Evolutionary conservation across 2,329 filamentous ascomycete species (phyloP).

Genomic region (Sarocladium kiliense): DNA sequence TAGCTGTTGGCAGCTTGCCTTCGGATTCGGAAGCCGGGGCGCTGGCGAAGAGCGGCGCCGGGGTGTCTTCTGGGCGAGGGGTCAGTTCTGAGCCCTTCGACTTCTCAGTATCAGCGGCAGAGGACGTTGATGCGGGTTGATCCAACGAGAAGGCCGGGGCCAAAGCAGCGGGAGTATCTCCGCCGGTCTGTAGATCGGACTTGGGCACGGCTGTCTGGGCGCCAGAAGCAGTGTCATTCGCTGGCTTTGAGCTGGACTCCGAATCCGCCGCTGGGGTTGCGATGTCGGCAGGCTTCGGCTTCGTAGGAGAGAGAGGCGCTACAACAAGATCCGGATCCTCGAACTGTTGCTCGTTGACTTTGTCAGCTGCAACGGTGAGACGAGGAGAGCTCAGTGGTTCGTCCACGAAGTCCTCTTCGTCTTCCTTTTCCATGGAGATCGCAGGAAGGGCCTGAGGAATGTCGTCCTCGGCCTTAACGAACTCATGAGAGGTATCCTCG

Average conservation of each 20-base stretch:
- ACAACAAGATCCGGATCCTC: constrained; percentile 54
- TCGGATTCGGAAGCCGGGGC: constrained; percentile 23
- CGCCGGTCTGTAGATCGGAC: background rate
- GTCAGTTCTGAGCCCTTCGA: constrained; percentile 28
- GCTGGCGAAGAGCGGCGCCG: constrained; percentile 52
- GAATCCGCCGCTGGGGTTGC: background rate
- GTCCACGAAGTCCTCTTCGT: constrained; percentile 67
- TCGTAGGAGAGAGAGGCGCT: constrained; percentile 51
- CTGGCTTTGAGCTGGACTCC: background rate
- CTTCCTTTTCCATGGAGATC: constrained; percentile 44
- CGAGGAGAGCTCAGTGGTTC: constrained; percentile 67
- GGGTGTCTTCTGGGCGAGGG: constrained; percentile 61
- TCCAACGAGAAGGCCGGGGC: constrained; percentile 4
- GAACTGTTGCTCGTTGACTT: constrained; percentile 44
- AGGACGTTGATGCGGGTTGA: background rate
- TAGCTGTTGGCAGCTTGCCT: constrained; percentile 16
- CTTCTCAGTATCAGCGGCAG: constrained; percentile 1
- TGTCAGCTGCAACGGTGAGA: constrained; percentile 57
- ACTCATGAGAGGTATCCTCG: constrained; percentile 67
- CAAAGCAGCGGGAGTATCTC: constrained; percentile 3
- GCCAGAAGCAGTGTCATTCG: background rate
- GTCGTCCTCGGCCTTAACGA: constrained; percentile 56
- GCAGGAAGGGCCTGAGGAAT: constrained; percentile 25
- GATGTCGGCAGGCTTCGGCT: constrained; percentile 22
- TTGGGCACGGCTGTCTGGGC: background rate